phyloP scores from a whole-genome alignment of 2,329 filamentous ascomycete species.

The Exophiala alcalophila region DNA sequence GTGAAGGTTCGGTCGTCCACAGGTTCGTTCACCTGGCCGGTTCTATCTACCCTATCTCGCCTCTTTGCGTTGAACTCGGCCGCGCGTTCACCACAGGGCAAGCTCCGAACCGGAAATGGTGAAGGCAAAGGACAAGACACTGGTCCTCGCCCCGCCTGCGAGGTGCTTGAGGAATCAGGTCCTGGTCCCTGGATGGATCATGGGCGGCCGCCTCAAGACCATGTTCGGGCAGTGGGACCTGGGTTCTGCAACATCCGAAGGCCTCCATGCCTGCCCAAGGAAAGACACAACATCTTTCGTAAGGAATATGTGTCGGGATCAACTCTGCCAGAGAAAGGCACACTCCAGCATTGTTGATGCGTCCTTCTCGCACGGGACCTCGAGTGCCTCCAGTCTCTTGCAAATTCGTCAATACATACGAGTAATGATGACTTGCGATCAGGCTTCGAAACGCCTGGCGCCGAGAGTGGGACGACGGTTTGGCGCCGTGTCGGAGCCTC shows the following conservation, averaged over 20 bases:
- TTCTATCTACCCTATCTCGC: conserved; percentile 6
- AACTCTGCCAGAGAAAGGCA: not conserved
- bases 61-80: not conserved
- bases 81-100: not conserved
- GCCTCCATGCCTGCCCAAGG: not conserved
- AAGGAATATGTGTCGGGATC: not conserved
- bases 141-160: too few species aligned
- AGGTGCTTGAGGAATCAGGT: too few species aligned
- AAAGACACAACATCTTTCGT: too few species aligned
- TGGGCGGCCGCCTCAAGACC: too few species aligned
- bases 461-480: conserved; percentile 1
- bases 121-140: too few species aligned
- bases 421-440: conserved; percentile 2
- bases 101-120: too few species aligned
- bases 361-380: not conserved
- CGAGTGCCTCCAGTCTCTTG: too few species aligned
- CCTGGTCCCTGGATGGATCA: too few species aligned
- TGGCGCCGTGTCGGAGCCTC: not conserved
- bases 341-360: not conserved
- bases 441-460: conserved; percentile 8
- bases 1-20: not conserved
- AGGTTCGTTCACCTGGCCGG: not conserved
- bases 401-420: too few species aligned
- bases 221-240: too few species aligned
- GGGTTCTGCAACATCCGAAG: too few species aligned